phyloP scores from a whole-genome alignment of 208 protist species.

The Entamoeba invadens region DNA sequence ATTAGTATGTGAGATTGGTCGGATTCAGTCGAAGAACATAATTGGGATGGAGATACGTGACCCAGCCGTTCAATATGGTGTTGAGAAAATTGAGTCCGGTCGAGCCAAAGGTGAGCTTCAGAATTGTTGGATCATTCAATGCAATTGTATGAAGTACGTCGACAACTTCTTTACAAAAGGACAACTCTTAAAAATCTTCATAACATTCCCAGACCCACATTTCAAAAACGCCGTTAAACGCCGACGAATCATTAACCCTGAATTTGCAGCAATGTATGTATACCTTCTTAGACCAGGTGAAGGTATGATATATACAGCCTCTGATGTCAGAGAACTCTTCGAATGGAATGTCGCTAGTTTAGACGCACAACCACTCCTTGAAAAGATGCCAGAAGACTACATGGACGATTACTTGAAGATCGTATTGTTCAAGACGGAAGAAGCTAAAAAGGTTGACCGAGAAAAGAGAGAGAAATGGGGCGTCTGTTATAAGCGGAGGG shows the following conservation, averaged over 20 bases:
- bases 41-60: neutral
- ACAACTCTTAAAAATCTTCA: neutral
- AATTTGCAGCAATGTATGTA: neutral
- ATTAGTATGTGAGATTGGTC: neutral
- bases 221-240: neutral
- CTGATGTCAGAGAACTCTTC: neutral
- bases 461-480: neutral
- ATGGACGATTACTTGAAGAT: neutral
- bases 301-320: neutral
- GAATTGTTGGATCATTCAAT: neutral
- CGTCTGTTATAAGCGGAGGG: neutral
- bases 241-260: neutral
- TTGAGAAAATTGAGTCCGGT: neutral
- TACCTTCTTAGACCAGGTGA: neutral
- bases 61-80: neutral
- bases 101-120: neutral
- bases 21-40: neutral
- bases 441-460: neutral
- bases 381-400: neutral
- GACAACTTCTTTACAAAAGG: neutral
- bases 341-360: neutral
- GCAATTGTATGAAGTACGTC: neutral
- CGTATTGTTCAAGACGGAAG: neutral
- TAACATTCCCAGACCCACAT: neutral
- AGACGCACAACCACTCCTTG: neutral